These are phyloP conservation scores for Lichenothelia convexa DNA, from an alignment of 495 filamentous ascomycete genomes.

Conservation along the genomic window DNA sequence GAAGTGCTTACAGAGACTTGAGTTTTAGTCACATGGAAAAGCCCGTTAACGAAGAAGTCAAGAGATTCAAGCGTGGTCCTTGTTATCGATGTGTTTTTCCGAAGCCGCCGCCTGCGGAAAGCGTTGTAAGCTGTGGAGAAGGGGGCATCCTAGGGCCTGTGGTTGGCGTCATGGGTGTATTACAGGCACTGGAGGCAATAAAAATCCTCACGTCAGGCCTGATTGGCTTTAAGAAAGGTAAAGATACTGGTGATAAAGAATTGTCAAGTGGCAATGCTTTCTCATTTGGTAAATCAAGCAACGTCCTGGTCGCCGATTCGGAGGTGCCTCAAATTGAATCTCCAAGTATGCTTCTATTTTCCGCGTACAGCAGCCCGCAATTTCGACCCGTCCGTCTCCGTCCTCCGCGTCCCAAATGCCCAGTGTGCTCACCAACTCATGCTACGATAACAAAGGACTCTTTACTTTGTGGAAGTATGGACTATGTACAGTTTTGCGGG, in stretches of 20 bases:
- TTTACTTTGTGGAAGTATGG: conserved; percentile 42
- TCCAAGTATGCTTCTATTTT: conserved; percentile 51
- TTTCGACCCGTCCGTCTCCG: conserved; percentile 62
- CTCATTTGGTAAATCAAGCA: too few species aligned
- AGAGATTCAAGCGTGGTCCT: too few species aligned
- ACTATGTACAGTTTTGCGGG: conserved; percentile 72
- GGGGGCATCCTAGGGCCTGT: conserved; percentile 84
- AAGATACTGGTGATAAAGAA: neutral
- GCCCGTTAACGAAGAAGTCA: too few species aligned
- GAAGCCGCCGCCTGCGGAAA: conserved; percentile 62
- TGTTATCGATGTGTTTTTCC: conserved; percentile 93
- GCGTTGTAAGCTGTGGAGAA: conserved; percentile 68
- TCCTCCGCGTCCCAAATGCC: conserved; percentile 37
- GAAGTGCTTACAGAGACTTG: too few species aligned
- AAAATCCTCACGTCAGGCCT: conserved; percentile 39
- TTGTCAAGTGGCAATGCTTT: too few species aligned
- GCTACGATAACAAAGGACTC: conserved; percentile 42
- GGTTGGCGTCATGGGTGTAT: conserved; percentile 82
- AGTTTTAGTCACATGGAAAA: too few species aligned
- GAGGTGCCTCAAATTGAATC: conserved; percentile 5
- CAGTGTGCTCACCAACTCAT: conserved; percentile 53
- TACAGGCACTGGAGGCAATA: conserved; percentile 79
- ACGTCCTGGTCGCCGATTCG: too few species aligned
- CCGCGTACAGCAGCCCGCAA: conserved; percentile 42
- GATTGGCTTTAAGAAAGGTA: conserved; percentile 1